A percentile compares a stretch with the other conserved stretches of the same genome.
phyloP scores from a whole-genome alignment of 1,139 yeast species.

The Suhomyces bribrorum region DNA sequence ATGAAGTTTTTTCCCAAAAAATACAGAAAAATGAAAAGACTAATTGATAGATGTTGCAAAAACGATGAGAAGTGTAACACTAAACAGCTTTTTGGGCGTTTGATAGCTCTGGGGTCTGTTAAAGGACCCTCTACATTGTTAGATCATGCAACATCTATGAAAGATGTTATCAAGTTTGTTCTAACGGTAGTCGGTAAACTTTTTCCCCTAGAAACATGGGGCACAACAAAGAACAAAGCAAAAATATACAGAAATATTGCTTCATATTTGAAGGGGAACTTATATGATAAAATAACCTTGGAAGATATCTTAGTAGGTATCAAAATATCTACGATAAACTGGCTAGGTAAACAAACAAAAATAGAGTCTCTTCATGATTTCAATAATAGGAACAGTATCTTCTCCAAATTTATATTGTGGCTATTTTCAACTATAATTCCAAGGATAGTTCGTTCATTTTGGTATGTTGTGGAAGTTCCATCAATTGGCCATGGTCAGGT shows the following conservation, averaged over 20 bases:
- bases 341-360: constrained; percentile 42
- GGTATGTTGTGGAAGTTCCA: constrained; percentile 67
- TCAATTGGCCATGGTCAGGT: constrained; percentile 41
- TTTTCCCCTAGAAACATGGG: constrained; percentile 58
- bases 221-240: constrained; percentile 51
- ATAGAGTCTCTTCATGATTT: constrained; percentile 41
- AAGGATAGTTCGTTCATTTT: constrained; percentile 52
- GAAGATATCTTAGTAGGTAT: constrained; percentile 30
- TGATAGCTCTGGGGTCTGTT: constrained; percentile 17
- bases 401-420: constrained; percentile 58
- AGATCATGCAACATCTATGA: constrained; percentile 24
- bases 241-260: constrained; percentile 40
- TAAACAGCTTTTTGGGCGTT: constrained; percentile 24
- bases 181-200: constrained; percentile 45
- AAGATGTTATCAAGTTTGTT: constrained; percentile 41
- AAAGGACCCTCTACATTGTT: constrained; percentile 16
- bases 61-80: constrained; percentile 31
- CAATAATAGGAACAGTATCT: constrained; percentile 29
- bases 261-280: constrained; percentile 37
- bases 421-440: constrained; percentile 50
- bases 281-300: constrained; percentile 30
- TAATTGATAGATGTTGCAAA: constrained; percentile 19
- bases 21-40: constrained; percentile 17
- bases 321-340: constrained; percentile 40
- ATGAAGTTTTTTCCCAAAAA: constrained; percentile 24